Percentiles rank a stretch among this genome's conserved stretches.
Conservation (phyloP, 1,284 basidiomycete species). For the Grifola frondosa region DNA sequence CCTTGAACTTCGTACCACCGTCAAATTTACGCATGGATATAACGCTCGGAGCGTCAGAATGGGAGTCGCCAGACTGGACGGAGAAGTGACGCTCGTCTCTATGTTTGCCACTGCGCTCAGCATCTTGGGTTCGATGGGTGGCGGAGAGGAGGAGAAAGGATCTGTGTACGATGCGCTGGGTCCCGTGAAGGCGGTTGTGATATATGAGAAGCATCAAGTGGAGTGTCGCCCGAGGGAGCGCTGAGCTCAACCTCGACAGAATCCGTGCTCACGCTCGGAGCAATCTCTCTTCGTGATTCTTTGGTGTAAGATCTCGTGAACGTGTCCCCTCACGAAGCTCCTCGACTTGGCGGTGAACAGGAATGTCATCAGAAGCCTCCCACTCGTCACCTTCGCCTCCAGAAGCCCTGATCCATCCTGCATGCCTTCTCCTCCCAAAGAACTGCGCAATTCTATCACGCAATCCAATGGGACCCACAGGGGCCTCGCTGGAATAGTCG, state of each 20-base stretch:
- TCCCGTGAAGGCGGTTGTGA: not conserved
- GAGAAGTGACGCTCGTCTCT: slow-evolving; percentile 23
- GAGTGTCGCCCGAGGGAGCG: slow-evolving; percentile 9
- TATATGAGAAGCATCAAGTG: not conserved
- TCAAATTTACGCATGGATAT: slow-evolving; percentile 30
- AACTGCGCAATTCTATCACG: slow-evolving; percentile 26
- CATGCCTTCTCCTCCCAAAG: slow-evolving; percentile 21
- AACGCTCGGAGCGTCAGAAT: slow-evolving; percentile 9
- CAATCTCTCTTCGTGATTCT: slow-evolving; percentile 1
- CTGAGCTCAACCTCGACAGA: slow-evolving; percentile 23
- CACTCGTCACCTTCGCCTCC: slow-evolving; percentile 29
- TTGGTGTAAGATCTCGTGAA: not conserved
- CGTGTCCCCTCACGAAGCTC: slow-evolving; percentile 11
- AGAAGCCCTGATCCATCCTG: slow-evolving; percentile 29
- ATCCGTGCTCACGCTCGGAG: slow-evolving; percentile 15
- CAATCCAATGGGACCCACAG: slow-evolving; percentile 26
- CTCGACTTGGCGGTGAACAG: slow-evolving; percentile 4
- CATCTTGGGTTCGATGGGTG: slow-evolving; percentile 10
- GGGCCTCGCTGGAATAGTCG: slow-evolving; percentile 21
- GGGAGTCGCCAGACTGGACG: slow-evolving; percentile 14
- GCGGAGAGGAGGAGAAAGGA: slow-evolving; percentile 21
- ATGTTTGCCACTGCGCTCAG: not conserved
- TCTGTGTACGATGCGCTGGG: slow-evolving; percentile 8
- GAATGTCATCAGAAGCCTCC: slow-evolving; percentile 26
- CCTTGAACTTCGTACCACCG: slow-evolving; percentile 34